phyloP scores from a whole-genome alignment of 2,329 filamentous ascomycete genomes.

The Cladosporium sp. region DNA sequence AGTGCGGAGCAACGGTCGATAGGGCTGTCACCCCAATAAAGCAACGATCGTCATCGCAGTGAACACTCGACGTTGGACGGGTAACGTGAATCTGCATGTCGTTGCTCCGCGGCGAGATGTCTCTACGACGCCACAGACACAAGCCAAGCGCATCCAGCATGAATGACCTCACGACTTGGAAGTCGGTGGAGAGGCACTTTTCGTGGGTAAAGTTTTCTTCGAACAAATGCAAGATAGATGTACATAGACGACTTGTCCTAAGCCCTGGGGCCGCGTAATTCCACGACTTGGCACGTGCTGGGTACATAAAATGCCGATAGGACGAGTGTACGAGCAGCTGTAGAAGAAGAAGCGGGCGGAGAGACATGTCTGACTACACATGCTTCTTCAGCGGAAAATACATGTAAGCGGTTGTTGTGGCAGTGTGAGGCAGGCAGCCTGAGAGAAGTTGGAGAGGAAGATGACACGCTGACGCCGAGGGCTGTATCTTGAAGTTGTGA shows the following conservation, averaged over 20 bases:
- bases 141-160: background rate
- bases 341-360: background rate
- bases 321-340: background rate
- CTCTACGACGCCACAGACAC: background rate
- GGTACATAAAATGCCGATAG: slow-evolving; percentile 1
- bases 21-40: background rate
- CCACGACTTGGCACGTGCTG: background rate
- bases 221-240: background rate
- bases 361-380: background rate
- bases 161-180: slow-evolving; percentile 7
- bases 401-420: background rate
- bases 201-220: background rate
- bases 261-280: background rate
- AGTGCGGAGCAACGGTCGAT: background rate
- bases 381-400: background rate
- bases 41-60: background rate
- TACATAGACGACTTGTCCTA: background rate
- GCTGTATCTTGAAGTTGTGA: background rate
- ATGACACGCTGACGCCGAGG: background rate
- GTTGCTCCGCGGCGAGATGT: background rate
- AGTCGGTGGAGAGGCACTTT: background rate
- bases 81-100: background rate
- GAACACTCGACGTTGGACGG: background rate
- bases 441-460: background rate
- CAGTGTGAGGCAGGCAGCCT: background rate